These are phyloP conservation scores for Linum tenue DNA, from an alignment of 345 rosid species.

Conservation along the genomic window DNA sequence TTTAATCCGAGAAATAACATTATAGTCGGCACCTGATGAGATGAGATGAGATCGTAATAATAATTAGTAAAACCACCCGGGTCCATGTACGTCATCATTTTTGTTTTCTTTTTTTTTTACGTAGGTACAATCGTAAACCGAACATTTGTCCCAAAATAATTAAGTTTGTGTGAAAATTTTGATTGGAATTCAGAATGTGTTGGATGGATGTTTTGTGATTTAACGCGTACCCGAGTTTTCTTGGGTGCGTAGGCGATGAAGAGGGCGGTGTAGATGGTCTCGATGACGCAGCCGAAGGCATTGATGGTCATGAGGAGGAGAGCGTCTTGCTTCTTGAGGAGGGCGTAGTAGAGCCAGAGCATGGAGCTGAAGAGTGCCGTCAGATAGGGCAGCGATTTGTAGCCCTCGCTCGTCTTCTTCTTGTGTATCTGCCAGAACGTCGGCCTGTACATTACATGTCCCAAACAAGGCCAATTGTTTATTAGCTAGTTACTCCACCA, in stretches of 20 bases:
- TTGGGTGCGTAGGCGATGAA: constrained; percentile 50
- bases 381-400: constrained; percentile 75
- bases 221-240: constrained; percentile 35
- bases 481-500: too few species aligned
- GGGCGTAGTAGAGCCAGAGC: constrained; percentile 88
- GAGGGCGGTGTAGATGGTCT: constrained; percentile 52
- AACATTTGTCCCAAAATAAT: too few species aligned
- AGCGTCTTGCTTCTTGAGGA: constrained; percentile 36
- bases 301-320: constrained; percentile 78
- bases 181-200: neutral
- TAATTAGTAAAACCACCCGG: too few species aligned
- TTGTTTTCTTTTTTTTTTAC: neutral
- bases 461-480: too few species aligned
- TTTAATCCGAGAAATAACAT: constrained; percentile 40
- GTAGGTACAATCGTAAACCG: neutral
- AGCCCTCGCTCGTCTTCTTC: constrained; percentile 67
- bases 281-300: constrained; percentile 63
- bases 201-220: neutral
- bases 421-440: constrained; percentile 65
- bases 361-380: constrained; percentile 80
- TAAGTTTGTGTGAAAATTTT: too few species aligned
- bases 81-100: neutral
- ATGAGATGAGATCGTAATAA: too few species aligned
- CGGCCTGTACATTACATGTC: constrained; percentile 33
- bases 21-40: constrained; percentile 44